phyloP scores from a whole-genome alignment of 495 filamentous ascomycete genomes.

The Chaetomium cochliodes region DNA sequence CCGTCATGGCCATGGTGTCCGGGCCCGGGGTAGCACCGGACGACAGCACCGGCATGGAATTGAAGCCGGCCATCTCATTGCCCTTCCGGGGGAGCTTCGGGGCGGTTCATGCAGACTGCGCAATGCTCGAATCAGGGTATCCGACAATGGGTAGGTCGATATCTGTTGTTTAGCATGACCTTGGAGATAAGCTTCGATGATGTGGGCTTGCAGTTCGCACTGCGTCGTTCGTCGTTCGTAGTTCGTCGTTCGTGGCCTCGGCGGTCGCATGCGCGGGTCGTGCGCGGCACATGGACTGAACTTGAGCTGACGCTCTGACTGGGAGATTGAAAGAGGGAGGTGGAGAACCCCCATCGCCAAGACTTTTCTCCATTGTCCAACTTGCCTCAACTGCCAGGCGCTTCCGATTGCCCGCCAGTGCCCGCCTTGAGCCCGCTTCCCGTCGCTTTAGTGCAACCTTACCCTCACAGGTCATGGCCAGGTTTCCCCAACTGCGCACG shows the following conservation, averaged over 20 bases:
- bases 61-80: constrained; percentile 53
- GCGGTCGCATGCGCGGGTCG: background rate
- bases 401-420: constrained; percentile 12
- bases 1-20: constrained; percentile 43
- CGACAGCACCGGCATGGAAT: constrained; percentile 46
- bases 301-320: background rate
- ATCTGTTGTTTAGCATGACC: background rate
- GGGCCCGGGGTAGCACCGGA: constrained; percentile 36
- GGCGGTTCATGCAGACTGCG: constrained; percentile 12
- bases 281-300: background rate
- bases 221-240: no score
- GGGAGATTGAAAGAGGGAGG: constrained; percentile 10
- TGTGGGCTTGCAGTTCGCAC: no score
- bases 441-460: background rate
- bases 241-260: background rate
- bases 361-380: background rate
- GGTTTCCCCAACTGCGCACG: constrained; percentile 5
- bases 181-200: constrained; percentile 10
- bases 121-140: background rate
- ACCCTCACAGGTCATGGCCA: constrained; percentile 2
- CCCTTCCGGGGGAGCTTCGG: constrained; percentile 23
- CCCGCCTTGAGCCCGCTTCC: background rate
- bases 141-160: background rate
- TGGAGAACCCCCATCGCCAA: background rate
- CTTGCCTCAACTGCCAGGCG: background rate